Conservation (phyloP, 2,329 filamentous ascomycete species). For the Rhynchosporium secalis region DNA sequence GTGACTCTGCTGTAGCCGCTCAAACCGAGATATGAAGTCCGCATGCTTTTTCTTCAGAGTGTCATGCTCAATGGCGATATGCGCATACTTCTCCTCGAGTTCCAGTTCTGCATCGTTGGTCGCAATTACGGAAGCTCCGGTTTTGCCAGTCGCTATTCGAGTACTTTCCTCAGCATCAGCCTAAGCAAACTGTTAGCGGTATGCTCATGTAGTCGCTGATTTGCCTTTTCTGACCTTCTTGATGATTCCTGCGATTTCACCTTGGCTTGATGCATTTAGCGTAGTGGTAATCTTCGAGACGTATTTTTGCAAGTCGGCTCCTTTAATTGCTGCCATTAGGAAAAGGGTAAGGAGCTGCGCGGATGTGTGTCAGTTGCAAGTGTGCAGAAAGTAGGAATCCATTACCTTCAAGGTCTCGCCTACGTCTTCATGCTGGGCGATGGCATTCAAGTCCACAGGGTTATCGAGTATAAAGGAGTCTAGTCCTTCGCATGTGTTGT, state of each 20-base stretch:
- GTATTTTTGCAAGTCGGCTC: slow-evolving; percentile 56
- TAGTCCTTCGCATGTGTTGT: slow-evolving; percentile 52
- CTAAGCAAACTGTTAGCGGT: slow-evolving; percentile 5
- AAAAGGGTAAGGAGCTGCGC: slow-evolving; percentile 60
- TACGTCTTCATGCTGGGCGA: slow-evolving; percentile 57
- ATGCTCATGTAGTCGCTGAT: neutral
- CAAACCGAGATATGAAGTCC: slow-evolving; percentile 59
- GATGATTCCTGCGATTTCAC: slow-evolving; percentile 41
- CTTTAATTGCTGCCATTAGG: slow-evolving; percentile 61
- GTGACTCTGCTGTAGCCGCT: slow-evolving; percentile 60
- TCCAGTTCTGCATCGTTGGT: slow-evolving; percentile 39
- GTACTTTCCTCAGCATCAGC: slow-evolving; percentile 9
- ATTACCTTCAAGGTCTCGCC: slow-evolving; percentile 55
- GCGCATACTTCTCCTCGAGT: slow-evolving; percentile 51
- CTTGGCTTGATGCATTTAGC: slow-evolving; percentile 47
- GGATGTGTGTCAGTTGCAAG: slow-evolving; percentile 35
- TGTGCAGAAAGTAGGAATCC: neutral
- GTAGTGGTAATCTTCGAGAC: slow-evolving; percentile 47
- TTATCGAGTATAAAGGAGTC: slow-evolving; percentile 51
- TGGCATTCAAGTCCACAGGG: slow-evolving; percentile 55
- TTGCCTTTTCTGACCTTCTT: slow-evolving; percentile 25
- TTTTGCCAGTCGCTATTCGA: neutral
- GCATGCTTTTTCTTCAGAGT: slow-evolving; percentile 57
- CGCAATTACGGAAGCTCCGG: slow-evolving; percentile 6
- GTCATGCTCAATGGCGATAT: slow-evolving; percentile 49